Conservation (phyloP, 1,284 basidiomycete genomes). For the Pyrrhoderma lamaoense region DNA sequence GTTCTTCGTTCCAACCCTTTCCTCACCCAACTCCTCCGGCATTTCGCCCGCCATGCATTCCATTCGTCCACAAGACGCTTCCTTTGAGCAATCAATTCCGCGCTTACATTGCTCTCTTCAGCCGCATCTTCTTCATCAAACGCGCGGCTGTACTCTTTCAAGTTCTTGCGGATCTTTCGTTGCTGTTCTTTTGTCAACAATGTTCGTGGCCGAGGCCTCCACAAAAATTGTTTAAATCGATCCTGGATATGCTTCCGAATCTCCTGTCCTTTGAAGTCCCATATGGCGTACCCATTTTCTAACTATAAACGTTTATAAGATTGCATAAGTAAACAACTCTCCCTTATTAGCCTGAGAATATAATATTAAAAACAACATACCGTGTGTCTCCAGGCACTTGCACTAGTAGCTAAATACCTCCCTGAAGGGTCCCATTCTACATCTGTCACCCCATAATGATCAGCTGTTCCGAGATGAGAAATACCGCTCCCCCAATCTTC, state of each 20-base stretch:
- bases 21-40: conserved; percentile 53
- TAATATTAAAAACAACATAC: conserved; percentile 44
- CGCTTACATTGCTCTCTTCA: conserved; percentile 90
- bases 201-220: conserved; percentile 90
- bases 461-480: conserved; percentile 81
- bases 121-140: conserved; percentile 98
- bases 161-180: conserved; percentile 80
- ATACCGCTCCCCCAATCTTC: conserved; percentile 84
- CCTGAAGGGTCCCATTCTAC: conserved; percentile 99
- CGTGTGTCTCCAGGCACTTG: conserved; percentile 92
- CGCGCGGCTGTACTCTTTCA: conserved; percentile 84
- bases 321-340: background rate
- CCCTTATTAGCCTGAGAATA: conserved; percentile 8
- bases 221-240: conserved; percentile 98
- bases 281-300: conserved; percentile 94
- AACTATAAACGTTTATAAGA: conserved; percentile 44
- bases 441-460: conserved; percentile 98
- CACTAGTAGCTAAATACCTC: conserved; percentile 88
- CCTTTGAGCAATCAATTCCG: conserved; percentile 87
- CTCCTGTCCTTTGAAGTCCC: conserved; percentile 97
- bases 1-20: conserved; percentile 33
- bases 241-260: conserved; percentile 85
- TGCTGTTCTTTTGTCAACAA: conserved; percentile 88
- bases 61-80: conserved; percentile 95
- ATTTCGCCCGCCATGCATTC: conserved; percentile 86